Conservation (phyloP, 2,329 filamentous ascomycete genomes). For the Colletotrichum zoysiae region DNA sequence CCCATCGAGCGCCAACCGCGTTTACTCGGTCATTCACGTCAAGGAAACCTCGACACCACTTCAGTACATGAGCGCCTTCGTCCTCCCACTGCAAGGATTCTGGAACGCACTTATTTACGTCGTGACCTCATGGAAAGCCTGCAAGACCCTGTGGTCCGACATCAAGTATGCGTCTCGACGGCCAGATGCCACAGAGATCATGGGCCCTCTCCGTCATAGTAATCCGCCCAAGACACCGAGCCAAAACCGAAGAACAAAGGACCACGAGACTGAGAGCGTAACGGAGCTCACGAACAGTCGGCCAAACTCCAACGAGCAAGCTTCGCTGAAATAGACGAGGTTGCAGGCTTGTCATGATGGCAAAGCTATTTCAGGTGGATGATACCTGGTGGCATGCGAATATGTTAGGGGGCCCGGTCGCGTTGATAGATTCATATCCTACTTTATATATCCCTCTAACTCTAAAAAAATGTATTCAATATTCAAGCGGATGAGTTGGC, state of each 20-base stretch:
- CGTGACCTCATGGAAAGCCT: conserved; percentile 75
- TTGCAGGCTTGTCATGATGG: not conserved
- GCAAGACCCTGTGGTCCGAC: conserved; percentile 61
- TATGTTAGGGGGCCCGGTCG: not conserved
- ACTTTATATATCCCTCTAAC: not conserved
- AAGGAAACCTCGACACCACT: conserved; percentile 67
- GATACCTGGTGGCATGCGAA: conserved; percentile 27
- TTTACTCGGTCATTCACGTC: conserved; percentile 75
- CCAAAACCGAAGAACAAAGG: conserved; percentile 47
- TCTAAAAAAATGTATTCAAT: no score
- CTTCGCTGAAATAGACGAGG: conserved; percentile 2
- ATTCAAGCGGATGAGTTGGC: not conserved
- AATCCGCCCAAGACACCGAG: conserved; percentile 51
- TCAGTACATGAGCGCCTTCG: conserved; percentile 78
- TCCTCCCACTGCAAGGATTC: conserved; percentile 85
- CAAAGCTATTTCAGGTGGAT: conserved; percentile 21
- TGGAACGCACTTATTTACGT: conserved; percentile 87
- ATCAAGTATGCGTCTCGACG: conserved; percentile 48
- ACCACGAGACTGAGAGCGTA: conserved; percentile 64
- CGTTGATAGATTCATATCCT: not conserved
- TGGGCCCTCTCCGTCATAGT: conserved; percentile 45
- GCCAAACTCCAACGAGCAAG: conserved; percentile 52
- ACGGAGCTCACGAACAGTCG: conserved; percentile 60
- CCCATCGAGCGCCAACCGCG: conserved; percentile 81
- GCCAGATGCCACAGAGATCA: conserved; percentile 52